phyloP scores from a whole-genome alignment of 148 eudicot genomes.

The Amaranthus palmeri region DNA sequence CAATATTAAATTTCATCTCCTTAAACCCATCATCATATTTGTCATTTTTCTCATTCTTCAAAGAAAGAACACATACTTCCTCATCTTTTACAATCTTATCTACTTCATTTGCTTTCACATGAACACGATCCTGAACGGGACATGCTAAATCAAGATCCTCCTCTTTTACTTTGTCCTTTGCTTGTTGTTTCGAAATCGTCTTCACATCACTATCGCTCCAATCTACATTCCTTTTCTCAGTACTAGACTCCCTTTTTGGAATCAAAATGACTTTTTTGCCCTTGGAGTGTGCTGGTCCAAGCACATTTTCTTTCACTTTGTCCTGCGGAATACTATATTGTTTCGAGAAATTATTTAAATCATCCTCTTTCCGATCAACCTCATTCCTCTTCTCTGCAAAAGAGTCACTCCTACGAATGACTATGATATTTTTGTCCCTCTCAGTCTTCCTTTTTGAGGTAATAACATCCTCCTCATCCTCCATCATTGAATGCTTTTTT shows the following conservation, averaged over 20 bases:
- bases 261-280: not conserved
- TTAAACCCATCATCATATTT: constrained; percentile 7
- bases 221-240: constrained; percentile 17
- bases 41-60: constrained; percentile 10
- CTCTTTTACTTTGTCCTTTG: constrained; percentile 20
- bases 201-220: not conserved
- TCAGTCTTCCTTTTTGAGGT: constrained; percentile 15
- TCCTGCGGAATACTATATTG: constrained; percentile 10
- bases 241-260: constrained; percentile 3
- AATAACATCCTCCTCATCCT: constrained; percentile 17
- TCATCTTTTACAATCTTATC: constrained; percentile 21
- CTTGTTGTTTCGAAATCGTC: constrained; percentile 16
- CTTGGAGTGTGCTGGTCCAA: not conserved
- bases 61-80: constrained; percentile 12
- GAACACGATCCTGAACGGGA: constrained; percentile 5
- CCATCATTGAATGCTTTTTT: constrained; percentile 10
- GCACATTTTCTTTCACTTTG: constrained; percentile 13
- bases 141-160: not conserved
- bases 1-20: constrained; percentile 16
- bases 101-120: constrained; percentile 17
- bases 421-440: constrained; percentile 14
- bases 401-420: constrained; percentile 3
- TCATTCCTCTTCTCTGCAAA: constrained; percentile 12
- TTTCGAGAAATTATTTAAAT: constrained; percentile 12
- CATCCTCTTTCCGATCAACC: constrained; percentile 8